Base-by-base conservation (phyloP, 805 yeast species). In the Wickerhamiella kazuoi region DNA sequence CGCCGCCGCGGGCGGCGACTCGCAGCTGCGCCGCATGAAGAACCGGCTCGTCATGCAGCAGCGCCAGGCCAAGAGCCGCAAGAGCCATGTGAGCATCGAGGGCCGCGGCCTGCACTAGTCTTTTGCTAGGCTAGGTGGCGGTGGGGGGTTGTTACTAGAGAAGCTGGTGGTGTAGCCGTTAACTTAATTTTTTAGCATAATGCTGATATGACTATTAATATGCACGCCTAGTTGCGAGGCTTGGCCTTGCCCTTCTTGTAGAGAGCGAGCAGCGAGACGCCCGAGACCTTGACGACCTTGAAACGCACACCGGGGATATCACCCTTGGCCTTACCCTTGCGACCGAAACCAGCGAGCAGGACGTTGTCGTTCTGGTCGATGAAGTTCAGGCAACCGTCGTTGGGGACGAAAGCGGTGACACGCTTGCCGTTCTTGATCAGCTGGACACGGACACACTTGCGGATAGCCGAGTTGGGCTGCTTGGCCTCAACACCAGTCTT, bases 311-410 rank as follows among this genome's bases (percentile, higher is more conserved):
- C 99, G 70, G 98, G 98, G 65, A 90, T 87, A 86, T 90, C 99
- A 78, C 99, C 98, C 93, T 90, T 90, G 69, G 98, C 98, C 79
- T 90, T 90, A 76, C 98, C 98, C 79, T 94, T 90, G 76, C 97
- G 84, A 83, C 99, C 99, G 84, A 90, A 90, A 78, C 99, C 99
- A 63, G 99, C 97, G 61, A 90, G 76, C 63, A 90, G 75, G 60
- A 90, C 99, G 72, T 90, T 97, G 74, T 90, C 99, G 77, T 90
- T 90, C 76, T 90, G 97, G 68, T 90, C 99, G 61, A 90, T 96
- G 60, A 79, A 90, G 90, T 90, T 90, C 70, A 90, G 74, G 79
- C 98, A 90, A 87, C 99, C 99, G 73, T 90, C 99, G 64, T 90
- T 87, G 71, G 99, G 98, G 65, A 90, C 99, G 93, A 90, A 90